Conservation (phyloP, 176 grass and related monocot genomes). For the Triticum turgidum region DNA sequence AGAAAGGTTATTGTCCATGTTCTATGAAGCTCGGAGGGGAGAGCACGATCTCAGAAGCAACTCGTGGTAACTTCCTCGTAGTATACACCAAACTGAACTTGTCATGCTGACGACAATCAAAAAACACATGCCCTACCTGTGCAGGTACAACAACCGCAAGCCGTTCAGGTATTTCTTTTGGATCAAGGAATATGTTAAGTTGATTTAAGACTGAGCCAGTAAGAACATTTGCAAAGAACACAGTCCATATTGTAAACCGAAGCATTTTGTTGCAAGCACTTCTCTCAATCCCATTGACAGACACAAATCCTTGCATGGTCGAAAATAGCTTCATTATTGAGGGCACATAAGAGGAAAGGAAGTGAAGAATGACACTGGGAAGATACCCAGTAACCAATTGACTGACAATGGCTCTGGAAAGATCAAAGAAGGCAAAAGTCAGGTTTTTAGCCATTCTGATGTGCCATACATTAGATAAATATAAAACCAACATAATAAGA, state of each 20-base stretch:
- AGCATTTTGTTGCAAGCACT: conserved; percentile 98
- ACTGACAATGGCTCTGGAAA: conserved; percentile 82
- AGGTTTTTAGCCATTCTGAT: neutral
- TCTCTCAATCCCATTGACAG: conserved; percentile 79
- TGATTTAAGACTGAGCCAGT: conserved; percentile 57
- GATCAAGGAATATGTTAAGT: conserved; percentile 59
- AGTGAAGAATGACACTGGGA: conserved; percentile 83
- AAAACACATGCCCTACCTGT: conserved; percentile 44
- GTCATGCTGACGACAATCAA: neutral
- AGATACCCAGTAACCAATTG: conserved; percentile 96
- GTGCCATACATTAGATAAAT: neutral
- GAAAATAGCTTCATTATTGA: conserved; percentile 89
- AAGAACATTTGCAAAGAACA: conserved; percentile 94
- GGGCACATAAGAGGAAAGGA: conserved; percentile 78
- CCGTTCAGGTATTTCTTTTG: conserved; percentile 72
- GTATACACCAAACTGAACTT: neutral
- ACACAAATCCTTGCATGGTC: conserved; percentile 87
- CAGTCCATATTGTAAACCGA: conserved; percentile 83
- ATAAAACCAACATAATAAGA: neutral
- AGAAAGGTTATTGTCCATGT: neutral
- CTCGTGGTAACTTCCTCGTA: neutral
- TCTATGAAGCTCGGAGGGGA: conserved; percentile 21
- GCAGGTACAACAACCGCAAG: conserved; percentile 87
- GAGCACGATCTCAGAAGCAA: conserved; percentile 10
- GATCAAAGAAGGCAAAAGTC: conserved; percentile 22